Evolutionary conservation across 1,139 yeast genomes (phyloP).

Genomic region (Magnusiomyces clavatus): DNA sequence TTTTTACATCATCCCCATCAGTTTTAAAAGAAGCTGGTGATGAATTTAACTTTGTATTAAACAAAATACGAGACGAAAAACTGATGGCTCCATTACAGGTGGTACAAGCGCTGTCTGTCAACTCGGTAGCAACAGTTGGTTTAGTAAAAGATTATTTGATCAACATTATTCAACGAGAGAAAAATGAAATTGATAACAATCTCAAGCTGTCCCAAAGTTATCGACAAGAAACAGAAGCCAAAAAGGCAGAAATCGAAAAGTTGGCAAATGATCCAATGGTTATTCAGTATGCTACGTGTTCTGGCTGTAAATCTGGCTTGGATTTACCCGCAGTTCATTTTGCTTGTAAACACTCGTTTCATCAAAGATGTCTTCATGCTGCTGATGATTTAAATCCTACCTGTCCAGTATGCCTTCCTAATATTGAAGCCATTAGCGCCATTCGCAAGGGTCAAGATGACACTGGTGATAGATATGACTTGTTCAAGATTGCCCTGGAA

Average conservation of each 20-base stretch:
- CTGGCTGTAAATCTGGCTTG: conserved; percentile 58
- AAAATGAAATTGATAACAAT: conserved; percentile 62
- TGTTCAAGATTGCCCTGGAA: conserved; percentile 52
- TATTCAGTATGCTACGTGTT: conserved; percentile 63
- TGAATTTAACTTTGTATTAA: conserved; percentile 45
- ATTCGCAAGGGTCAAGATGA: conserved; percentile 54
- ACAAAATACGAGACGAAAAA: conserved; percentile 45
- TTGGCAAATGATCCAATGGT: conserved; percentile 49
- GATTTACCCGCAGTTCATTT: conserved; percentile 82
- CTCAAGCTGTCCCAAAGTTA: conserved; percentile 60
- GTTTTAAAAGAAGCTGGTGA: conserved; percentile 49
- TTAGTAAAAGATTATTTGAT: conserved; percentile 62
- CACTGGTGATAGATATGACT: conserved; percentile 51
- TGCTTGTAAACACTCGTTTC: conserved; percentile 81
- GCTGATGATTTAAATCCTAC: conserved; percentile 25
- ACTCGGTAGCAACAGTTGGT: conserved; percentile 65
- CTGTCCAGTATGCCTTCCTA: conserved; percentile 71
- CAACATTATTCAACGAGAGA: conserved; percentile 52
- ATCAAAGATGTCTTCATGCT: conserved; percentile 62
- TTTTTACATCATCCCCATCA: conserved; percentile 51
- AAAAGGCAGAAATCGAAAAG: conserved; percentile 46
- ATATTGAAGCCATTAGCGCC: conserved; percentile 57
- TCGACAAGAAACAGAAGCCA: conserved; percentile 53
- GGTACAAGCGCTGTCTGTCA: conserved; percentile 56
- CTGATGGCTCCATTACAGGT: conserved; percentile 71